Conservation (phyloP, 164 flowering plant genomes). For the Cinnamomum micranthum region DNA sequence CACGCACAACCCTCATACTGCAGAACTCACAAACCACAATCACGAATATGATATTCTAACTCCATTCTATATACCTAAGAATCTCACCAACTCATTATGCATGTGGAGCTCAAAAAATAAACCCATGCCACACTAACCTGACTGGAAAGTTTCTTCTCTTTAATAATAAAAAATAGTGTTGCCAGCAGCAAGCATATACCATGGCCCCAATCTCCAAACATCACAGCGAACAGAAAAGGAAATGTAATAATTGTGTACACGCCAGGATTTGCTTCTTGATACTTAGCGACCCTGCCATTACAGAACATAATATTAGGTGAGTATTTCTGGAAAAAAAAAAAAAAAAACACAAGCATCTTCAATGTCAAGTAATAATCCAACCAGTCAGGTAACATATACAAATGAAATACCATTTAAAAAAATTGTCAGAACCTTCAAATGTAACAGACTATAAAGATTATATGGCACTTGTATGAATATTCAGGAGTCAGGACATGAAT, state of each 20-base stretch:
- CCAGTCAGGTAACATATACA: not conserved
- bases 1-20: too few relatives aligned
- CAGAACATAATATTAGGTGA: not conserved
- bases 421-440: not conserved
- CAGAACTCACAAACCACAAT: too few relatives aligned
- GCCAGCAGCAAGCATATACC: conserved; percentile 87
- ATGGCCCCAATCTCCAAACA: conserved; percentile 99
- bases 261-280: conserved; percentile 95
- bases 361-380: not conserved
- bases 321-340: not conserved
- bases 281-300: conserved; percentile 79
- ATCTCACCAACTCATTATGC: not conserved
- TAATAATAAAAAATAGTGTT: conserved; percentile 50
- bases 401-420: not conserved
- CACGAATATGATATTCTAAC: too few relatives aligned
- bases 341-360: not conserved
- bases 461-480: not conserved
- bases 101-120: not conserved
- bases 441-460: not conserved
- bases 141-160: conserved; percentile 69
- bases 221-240: conserved; percentile 95
- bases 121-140: conserved; percentile 45
- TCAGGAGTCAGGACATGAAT: too few relatives aligned
- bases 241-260: conserved; percentile 82
- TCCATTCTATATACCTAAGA: not conserved